phyloP scores from a whole-genome alignment of 805 yeast genomes.

The Kodamaea kaohsiungensis region DNA sequence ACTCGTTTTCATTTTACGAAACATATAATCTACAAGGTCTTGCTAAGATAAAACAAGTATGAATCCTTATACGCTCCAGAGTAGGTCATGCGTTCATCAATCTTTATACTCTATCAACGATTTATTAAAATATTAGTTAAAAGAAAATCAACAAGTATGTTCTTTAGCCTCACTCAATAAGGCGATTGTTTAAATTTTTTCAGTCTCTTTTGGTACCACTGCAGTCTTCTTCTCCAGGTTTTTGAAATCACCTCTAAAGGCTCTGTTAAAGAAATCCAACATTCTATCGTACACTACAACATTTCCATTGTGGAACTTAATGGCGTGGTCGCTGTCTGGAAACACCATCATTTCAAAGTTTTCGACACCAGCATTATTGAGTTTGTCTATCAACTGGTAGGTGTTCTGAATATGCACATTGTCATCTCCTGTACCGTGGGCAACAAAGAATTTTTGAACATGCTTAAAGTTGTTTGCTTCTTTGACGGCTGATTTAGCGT shows the following conservation, averaged over 20 bases:
- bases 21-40: too few species aligned
- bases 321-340: constrained; percentile 80
- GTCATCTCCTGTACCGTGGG: constrained; percentile 85
- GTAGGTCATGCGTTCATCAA: too few species aligned
- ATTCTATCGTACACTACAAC: constrained; percentile 62
- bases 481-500: constrained; percentile 46
- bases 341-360: constrained; percentile 79
- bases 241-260: constrained; percentile 12
- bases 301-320: constrained; percentile 71
- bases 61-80: too few species aligned
- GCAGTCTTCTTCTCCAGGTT: neutral
- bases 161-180: neutral
- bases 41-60: too few species aligned
- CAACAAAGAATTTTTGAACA: constrained; percentile 60
- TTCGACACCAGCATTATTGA: constrained; percentile 66
- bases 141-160: neutral
- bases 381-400: constrained; percentile 57
- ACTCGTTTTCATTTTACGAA: too few species aligned
- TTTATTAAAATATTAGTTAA: neutral
- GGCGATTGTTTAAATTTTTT: neutral
- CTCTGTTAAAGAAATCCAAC: constrained; percentile 15
- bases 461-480: constrained; percentile 45
- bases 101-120: too few species aligned
- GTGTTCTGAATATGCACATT: constrained; percentile 80
- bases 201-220: neutral